Base-by-base conservation (phyloP, 73 alveolate species). In the Paramecium octaurelia region DNA sequence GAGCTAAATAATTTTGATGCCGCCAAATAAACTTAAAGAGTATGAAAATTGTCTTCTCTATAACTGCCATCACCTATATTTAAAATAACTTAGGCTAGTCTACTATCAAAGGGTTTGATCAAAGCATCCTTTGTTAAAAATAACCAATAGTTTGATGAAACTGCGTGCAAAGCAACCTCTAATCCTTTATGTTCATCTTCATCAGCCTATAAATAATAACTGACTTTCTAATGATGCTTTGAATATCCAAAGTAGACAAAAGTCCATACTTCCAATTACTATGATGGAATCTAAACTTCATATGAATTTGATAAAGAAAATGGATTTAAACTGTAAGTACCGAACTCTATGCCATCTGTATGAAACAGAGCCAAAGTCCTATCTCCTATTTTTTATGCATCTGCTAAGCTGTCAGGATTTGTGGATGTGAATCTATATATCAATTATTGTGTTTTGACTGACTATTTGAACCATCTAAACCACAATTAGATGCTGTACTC, bases 301-400 rank as follows among this genome's bases (percentile, higher is more conserved):
- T 80, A 80, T 8, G 91, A 14, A 12, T 64, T 27, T 10, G 36
- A 80, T 11, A 80, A 24, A 21, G 57, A 46, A 6, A 24, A 29
- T 8, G 57, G 70, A 43, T 80, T 64, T 27, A 80, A 80, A 80
- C 20, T 46, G 29, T 80, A 80, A 44, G 91, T 80, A 44, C 76
- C 21, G 44, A 80, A 80, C 21, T 80, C 46, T 10, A 80, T 24
- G 9, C 64, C 91, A 44, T 46, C 91, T 10, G 70, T 42, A 80
- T 80, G 91, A 11, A 27, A 31, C 20, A 80, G 29, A 24, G 75
- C 73, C 34, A 80, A 44, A 11, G 44, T 35, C 46, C 91, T 80
- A 48, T 80, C 91, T 38, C 91, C 91, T 43, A 80, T 80, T 44
- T 44, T 27, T 42, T 80, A 20, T 21, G 70, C 91, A 80, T 80